Evolutionary conservation across 164 flowering plant genomes (phyloP), one percentile per base, ranked within the genome.

Genomic region (Kalanchoe fedtschenkoi): DNA sequence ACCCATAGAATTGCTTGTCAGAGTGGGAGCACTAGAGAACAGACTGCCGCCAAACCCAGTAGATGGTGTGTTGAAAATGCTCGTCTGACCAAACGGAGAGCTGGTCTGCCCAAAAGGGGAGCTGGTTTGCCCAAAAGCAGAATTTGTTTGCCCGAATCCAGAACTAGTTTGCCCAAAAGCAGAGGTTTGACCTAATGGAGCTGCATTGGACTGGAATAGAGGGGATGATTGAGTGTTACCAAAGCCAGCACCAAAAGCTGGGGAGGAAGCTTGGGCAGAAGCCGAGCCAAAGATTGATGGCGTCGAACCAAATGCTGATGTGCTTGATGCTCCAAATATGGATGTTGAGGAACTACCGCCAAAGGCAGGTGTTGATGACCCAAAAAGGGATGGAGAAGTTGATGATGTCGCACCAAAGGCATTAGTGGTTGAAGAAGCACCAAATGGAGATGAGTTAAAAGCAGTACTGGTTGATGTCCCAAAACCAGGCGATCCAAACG

Each of bases 201-300:
- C 79, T 56, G 79, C 58, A 21, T 82, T 46, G 24, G 96, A 78
- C 73, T 74, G 83, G 72, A 95, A 95, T 26, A 83, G 63, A 13
- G 83, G 79, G 26, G 96, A 77, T 61, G 91, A 69, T 60, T 87
- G 96, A n/a, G 88, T 82, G 72, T 71, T 82, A 34, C 77, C 79
- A 75, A 86, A 84, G 55, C 38, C 76, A 62, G 76, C 46, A 66
- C 86, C 76, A 81, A 84, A 86, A 69, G 82, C n/a, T 34, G 86
- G 35, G 59, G 75, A 35, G 60, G 83, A 58, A 65, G 73, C 85
- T 58, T 77, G 84, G 62, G 85, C 72, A 60, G 88, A 62, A 68
- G 79, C 34, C 59, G 91, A 65, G 62, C 77, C 75, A 73, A 89
- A 91, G 11, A 81, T 62, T 13, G 89, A 77, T 11, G 85, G 69